phyloP scores from a whole-genome alignment of 805 yeast species.

The Starmerella potacharoeniae region DNA sequence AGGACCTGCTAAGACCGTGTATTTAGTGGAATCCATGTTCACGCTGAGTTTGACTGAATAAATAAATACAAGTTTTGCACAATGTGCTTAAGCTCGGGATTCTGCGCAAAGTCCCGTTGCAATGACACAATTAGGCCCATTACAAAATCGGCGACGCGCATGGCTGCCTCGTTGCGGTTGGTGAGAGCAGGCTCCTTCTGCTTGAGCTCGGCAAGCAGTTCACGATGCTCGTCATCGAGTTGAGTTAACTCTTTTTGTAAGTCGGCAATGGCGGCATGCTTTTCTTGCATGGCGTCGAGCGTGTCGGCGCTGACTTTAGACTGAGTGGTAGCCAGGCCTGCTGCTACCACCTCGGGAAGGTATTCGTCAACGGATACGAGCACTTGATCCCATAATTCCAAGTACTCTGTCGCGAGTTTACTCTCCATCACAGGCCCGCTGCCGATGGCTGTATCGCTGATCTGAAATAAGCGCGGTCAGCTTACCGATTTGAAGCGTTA shows the following conservation, averaged over 20 bases:
- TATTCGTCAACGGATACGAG: conserved; percentile 2
- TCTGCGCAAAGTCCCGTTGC: conserved; percentile 10
- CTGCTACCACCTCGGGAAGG: conserved; percentile 8
- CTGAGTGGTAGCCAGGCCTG: conserved; percentile 6
- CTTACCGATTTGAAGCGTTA: neutral
- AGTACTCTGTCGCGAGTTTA: conserved; percentile 9
- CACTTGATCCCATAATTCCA: conserved; percentile 11
- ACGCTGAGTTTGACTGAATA: neutral
- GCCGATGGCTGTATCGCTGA: neutral
- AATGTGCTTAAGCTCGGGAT: conserved; percentile 10
- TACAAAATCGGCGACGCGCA: conserved; percentile 16
- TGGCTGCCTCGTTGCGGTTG: neutral
- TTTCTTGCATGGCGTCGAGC: conserved; percentile 4
- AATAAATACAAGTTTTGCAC: conserved; percentile 16
- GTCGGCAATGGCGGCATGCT: conserved; percentile 2
- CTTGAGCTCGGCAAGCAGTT: conserved; percentile 1
- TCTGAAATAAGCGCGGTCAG: neutral
- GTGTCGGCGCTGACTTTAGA: conserved; percentile 13
- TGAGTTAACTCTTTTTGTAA: neutral
- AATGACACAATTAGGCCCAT: conserved; percentile 12
- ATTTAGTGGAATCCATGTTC: neutral
- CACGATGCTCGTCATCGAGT: conserved; percentile 10
- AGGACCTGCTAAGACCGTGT: too few relatives aligned
- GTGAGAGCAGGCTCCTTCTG: neutral
- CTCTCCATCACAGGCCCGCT: neutral